Evolutionary conservation across 73 alveolate species (phyloP), one percentile per base, ranked within the genome.

Genomic region (Symbiodinium pilosum): DNA sequence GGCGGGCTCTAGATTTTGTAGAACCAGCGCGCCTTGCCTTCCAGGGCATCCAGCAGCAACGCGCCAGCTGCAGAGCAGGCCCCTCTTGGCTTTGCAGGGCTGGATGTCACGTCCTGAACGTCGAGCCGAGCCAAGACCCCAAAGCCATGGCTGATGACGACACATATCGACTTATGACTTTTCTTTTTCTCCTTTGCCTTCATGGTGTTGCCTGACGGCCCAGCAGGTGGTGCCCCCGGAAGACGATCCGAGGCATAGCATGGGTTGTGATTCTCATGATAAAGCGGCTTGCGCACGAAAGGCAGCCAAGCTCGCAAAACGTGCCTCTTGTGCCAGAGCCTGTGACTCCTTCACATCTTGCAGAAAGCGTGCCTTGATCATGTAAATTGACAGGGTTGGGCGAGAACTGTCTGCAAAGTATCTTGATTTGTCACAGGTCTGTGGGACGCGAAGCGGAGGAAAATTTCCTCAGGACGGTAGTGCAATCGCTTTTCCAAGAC

Each of bases 381-480:
- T 54, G 24, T 21, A 30, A 54, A 30, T 30, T 51, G 68, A 51
- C 68, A 51, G 68, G 68, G 21, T 16, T 51, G 68, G 8, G n/a
- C n/a, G n/a, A n/a, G n/a, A n/a, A n/a, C n/a, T 51, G 21, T 11
- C 75, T 21, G 75, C 59, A 47, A 6, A 47, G 59, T 54, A 14
- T 8, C 24, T 40, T 14, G 36, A 47, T 34, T n/a, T n/a, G n/a
- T 34, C 36, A 41, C 24, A 87, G 94, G 96, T 68, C 96, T 28
- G 96, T 89, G 39, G 32, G 84, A 12, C 83, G 56, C 42, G 96
- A 68, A 40, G 96, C 96, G 34, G 96, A 89, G 54, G 71, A 89
- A 44, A 89, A 81, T 54, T 89, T 89, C 38, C 87, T 89, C 38
- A 89, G 94, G 94, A 83, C 69, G 42, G 43, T 59, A 84, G 71